Percentiles rank a stretch among this genome's conserved stretches.
Evolutionary conservation across 768 basidiomycete species (phyloP).

Genomic region (Nidula microcarpa): DNA sequence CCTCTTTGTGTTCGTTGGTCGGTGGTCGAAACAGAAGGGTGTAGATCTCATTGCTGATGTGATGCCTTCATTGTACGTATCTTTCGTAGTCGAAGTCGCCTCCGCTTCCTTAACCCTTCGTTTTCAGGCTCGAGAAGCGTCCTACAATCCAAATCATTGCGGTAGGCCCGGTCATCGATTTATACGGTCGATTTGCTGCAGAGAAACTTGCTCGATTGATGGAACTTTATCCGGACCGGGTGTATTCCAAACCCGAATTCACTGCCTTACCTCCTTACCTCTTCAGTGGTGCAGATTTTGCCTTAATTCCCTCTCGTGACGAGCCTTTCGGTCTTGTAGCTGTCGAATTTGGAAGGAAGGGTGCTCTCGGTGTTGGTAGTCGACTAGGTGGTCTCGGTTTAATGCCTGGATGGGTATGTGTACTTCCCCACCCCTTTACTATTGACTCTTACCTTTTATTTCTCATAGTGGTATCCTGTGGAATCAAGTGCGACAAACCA

Average conservation of each 20-base stretch:
- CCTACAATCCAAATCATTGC: conserved; percentile 82
- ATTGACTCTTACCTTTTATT: too few species aligned
- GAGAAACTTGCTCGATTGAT: conserved; percentile 91
- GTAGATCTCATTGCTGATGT: conserved; percentile 97
- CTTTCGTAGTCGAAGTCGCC: conserved; percentile 1
- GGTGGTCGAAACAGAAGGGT: conserved; percentile 98
- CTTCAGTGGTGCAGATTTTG: conserved; percentile 94
- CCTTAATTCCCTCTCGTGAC: conserved; percentile 92
- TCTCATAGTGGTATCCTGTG: conserved; percentile 88
- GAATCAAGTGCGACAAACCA: conserved; percentile 91
- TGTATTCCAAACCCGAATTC: conserved; percentile 96
- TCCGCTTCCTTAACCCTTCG: conserved; percentile 3
- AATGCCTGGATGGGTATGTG: conserved; percentile 95
- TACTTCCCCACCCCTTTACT: too few species aligned
- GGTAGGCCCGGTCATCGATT: conserved; percentile 92
- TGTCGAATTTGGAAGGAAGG: conserved; percentile 95
- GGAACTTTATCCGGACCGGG: conserved; percentile 93
- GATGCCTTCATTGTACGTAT: conserved; percentile 79
- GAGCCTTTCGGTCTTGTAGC: conserved; percentile 96
- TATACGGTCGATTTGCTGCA: conserved; percentile 93
- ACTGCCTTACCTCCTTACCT: conserved; percentile 90
- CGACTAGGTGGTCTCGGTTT: conserved; percentile 92
- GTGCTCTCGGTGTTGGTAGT: conserved; percentile 93
- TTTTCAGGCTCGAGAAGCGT: conserved; percentile 73
- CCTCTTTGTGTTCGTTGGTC: conserved; percentile 93